Percentiles rank a stretch among this genome's conserved stretches.
These are phyloP conservation scores for Chytridium lagenaria DNA, from an alignment of 371 early-diverging fungal species.

Conservation along the genomic window DNA sequence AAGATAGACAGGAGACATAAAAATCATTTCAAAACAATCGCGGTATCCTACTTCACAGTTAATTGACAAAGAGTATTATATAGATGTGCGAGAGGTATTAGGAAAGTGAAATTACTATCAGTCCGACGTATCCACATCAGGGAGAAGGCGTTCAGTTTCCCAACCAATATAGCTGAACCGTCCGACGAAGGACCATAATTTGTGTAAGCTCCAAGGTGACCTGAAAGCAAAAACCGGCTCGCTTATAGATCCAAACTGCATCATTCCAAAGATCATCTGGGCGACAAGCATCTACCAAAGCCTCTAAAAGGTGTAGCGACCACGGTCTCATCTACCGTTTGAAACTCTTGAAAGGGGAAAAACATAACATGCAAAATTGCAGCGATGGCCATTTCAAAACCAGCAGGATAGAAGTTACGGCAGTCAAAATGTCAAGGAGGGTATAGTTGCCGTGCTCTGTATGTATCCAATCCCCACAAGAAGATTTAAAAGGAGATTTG, in stretches of 20 bases:
- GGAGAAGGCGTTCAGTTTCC: too few species aligned
- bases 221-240: not conserved
- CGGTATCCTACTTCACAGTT: too few species aligned
- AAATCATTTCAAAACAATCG: too few species aligned
- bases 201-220: too few species aligned
- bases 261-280: conserved; percentile 42
- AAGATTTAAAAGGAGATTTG: conserved; percentile 79
- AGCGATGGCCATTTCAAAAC: conserved; percentile 73
- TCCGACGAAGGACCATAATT: too few species aligned
- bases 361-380: conserved; percentile 65
- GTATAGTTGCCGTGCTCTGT: conserved; percentile 51
- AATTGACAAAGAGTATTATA: too few species aligned
- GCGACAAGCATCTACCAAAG: conserved; percentile 22
- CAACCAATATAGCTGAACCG: too few species aligned
- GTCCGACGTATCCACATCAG: too few species aligned
- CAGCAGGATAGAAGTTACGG: conserved; percentile 65
- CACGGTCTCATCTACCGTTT: not conserved
- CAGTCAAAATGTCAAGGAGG: conserved; percentile 59
- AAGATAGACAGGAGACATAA: too few species aligned
- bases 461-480: conserved; percentile 44
- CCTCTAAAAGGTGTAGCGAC: not conserved
- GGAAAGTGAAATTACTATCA: too few species aligned
- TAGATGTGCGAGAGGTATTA: too few species aligned
- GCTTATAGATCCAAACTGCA: not conserved
- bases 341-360: conserved; percentile 47